These are phyloP conservation scores for Phellopilus nigrolimitatus DNA, from an alignment of 1,284 basidiomycete genomes.

Conservation along the genomic window DNA sequence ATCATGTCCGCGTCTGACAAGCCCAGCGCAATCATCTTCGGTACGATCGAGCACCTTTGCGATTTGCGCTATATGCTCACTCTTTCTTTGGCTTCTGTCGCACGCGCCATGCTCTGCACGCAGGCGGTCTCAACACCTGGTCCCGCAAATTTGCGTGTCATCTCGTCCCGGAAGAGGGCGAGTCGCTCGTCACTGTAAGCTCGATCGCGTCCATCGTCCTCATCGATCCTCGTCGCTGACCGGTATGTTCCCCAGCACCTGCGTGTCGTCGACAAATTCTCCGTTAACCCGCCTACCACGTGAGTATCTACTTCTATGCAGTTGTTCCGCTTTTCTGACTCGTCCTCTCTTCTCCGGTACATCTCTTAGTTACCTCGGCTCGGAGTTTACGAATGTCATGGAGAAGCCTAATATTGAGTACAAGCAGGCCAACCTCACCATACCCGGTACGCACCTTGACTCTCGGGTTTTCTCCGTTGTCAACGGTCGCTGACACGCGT, in stretches of 20 bases:
- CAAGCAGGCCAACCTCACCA: slow-evolving; percentile 75
- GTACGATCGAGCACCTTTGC: slow-evolving; percentile 36
- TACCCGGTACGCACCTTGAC: slow-evolving; percentile 46
- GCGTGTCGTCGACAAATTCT: slow-evolving; percentile 83
- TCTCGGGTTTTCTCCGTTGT: background rate
- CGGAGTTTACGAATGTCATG: slow-evolving; percentile 68
- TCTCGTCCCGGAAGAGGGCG: slow-evolving; percentile 59
- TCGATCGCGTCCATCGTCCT: slow-evolving; percentile 7
- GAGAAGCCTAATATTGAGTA: slow-evolving; percentile 71
- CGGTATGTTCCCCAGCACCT: slow-evolving; percentile 45
- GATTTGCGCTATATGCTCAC: slow-evolving; percentile 12
- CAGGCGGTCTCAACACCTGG: slow-evolving; percentile 75
- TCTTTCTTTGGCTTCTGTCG: slow-evolving; percentile 18
- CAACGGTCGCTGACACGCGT: slow-evolving; percentile 6
- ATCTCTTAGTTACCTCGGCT: slow-evolving; percentile 66
- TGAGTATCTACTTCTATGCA: slow-evolving; percentile 35
- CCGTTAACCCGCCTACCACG: slow-evolving; percentile 82
- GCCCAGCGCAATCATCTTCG: slow-evolving; percentile 77
- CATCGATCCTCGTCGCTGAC: slow-evolving; percentile 15
- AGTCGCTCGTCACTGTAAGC: slow-evolving; percentile 60
- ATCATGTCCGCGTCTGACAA: slow-evolving; percentile 34
- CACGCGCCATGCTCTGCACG: slow-evolving; percentile 12
- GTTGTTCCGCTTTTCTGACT: background rate
- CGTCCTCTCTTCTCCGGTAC: background rate
- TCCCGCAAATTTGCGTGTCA: slow-evolving; percentile 60